Percentiles rank a stretch among this genome's conserved stretches.
Conservation (phyloP, 2,329 filamentous ascomycete species). For the Periglandula ipomoeae region DNA sequence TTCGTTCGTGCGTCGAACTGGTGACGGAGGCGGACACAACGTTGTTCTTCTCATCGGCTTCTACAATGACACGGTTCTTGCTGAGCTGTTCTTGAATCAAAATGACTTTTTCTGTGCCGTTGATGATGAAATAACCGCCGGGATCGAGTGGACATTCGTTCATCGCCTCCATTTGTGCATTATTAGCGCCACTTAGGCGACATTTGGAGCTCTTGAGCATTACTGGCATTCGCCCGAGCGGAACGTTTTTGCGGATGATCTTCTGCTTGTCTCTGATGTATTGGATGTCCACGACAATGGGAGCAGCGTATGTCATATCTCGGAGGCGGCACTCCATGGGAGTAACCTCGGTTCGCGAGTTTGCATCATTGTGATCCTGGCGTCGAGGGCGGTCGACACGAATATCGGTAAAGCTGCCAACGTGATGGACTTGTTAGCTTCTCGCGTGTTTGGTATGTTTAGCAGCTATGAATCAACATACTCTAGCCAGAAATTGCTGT, state of each 20-base stretch:
- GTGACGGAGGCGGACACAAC: conserved; percentile 94
- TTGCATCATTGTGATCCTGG: conserved; percentile 62
- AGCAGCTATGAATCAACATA: conserved; percentile 19
- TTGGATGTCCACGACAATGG: conserved; percentile 85
- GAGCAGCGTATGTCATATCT: conserved; percentile 96
- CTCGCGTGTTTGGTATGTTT: not conserved
- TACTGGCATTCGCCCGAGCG: conserved; percentile 85
- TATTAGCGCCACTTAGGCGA: conserved; percentile 72
- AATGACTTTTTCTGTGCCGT: conserved; percentile 97
- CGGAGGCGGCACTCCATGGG: conserved; percentile 94
- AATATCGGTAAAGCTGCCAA: conserved; percentile 67
- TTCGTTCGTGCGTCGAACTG: conserved; percentile 93
- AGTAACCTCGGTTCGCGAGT: conserved; percentile 66
- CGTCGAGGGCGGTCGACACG: conserved; percentile 76
- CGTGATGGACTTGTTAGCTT: not conserved
- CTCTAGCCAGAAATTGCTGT: conserved; percentile 87
- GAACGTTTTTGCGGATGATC: conserved; percentile 65
- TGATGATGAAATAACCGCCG: conserved; percentile 95
- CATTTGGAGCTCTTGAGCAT: conserved; percentile 97
- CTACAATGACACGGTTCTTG: conserved; percentile 98
- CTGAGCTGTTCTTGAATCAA: conserved; percentile 96
- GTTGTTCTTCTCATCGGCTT: conserved; percentile 83
- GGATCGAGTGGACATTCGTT: conserved; percentile 95
- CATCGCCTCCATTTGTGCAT: conserved; percentile 80
- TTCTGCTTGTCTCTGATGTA: conserved; percentile 75